Percentiles rank a stretch among this genome's conserved stretches.
phyloP scores from a whole-genome alignment of 2,329 filamentous ascomycete species.

The Raffaelea arxii region DNA sequence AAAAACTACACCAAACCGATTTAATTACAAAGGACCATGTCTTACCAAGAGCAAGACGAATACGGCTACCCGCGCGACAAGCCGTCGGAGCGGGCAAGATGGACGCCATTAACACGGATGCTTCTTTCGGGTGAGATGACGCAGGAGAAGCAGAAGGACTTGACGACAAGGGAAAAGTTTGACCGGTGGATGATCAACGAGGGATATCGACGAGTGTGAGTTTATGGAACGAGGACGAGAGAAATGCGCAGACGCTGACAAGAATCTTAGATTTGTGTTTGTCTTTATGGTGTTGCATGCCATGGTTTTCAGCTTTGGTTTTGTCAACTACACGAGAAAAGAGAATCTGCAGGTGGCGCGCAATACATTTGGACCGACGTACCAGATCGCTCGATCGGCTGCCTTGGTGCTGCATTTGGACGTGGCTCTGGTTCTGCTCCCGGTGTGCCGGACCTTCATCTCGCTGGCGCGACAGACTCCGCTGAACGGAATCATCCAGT shows the following conservation, averaged over 20 bases:
- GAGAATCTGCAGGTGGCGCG: slow-evolving; percentile 60
- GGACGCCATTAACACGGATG: slow-evolving; percentile 75
- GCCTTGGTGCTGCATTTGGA: slow-evolving; percentile 75
- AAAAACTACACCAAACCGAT: background rate
- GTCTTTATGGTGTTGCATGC: slow-evolving; percentile 64
- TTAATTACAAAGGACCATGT: slow-evolving; percentile 2
- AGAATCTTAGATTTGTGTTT: slow-evolving; percentile 60
- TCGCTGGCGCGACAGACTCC: slow-evolving; percentile 72
- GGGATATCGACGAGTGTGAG: slow-evolving; percentile 70
- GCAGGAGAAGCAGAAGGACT: slow-evolving; percentile 57
- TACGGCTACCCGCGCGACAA: slow-evolving; percentile 20
- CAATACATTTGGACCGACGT: slow-evolving; percentile 63
- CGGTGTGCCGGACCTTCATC: slow-evolving; percentile 76
- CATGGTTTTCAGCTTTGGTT: slow-evolving; percentile 71
- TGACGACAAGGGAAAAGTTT: slow-evolving; percentile 62
- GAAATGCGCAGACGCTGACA: too few relatives aligned
- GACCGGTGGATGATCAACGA: slow-evolving; percentile 88
- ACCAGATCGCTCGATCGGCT: slow-evolving; percentile 63
- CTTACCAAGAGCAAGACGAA: slow-evolving; percentile 18
- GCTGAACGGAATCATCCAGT: slow-evolving; percentile 76
- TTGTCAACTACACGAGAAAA: slow-evolving; percentile 71
- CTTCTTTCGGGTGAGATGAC: slow-evolving; percentile 76
- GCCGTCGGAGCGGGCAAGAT: slow-evolving; percentile 64
- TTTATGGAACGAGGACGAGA: slow-evolving; percentile 15
- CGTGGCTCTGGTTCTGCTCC: slow-evolving; percentile 67